Percentiles rank a stretch among this genome's conserved stretches.
These are phyloP conservation scores for Kalanchoe fedtschenkoi DNA, from an alignment of 164 flowering plant species.

Conservation along the genomic window DNA sequence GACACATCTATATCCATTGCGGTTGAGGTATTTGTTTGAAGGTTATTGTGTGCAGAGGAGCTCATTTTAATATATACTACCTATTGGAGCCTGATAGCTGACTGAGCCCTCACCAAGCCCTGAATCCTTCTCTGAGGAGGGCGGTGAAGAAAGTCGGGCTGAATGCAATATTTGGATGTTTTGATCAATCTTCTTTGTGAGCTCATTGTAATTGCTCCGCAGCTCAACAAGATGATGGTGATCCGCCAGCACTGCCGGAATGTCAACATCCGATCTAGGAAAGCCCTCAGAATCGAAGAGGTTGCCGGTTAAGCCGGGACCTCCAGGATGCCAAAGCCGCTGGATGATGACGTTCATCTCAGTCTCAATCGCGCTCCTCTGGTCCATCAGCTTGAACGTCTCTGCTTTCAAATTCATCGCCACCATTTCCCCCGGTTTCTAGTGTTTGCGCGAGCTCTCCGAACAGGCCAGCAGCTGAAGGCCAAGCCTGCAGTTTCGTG, in stretches of 20 bases:
- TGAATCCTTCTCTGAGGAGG: conserved; percentile 25
- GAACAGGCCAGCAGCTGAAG: background rate
- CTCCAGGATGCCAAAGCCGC: conserved; percentile 62
- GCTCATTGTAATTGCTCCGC: conserved; percentile 57
- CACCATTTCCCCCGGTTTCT: conserved; percentile 41
- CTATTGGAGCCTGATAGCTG: conserved; percentile 12
- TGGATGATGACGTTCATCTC: conserved; percentile 73
- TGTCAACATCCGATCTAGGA: conserved; percentile 78
- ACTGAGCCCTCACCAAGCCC: conserved; percentile 29
- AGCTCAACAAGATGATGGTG: conserved; percentile 64
- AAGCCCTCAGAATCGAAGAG: conserved; percentile 87
- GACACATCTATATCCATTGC: conserved; percentile 42
- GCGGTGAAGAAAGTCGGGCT: conserved; percentile 28
- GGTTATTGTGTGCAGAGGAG: conserved; percentile 15
- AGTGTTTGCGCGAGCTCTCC: conserved; percentile 7
- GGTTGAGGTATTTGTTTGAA: conserved; percentile 16
- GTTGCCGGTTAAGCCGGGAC: conserved; percentile 81
- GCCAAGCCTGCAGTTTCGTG: too few relatives aligned
- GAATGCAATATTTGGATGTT: conserved; percentile 72
- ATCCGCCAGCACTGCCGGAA: conserved; percentile 54
- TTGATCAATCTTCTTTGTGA: conserved; percentile 50
- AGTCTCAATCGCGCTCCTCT: conserved; percentile 42
- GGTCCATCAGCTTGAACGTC: conserved; percentile 55
- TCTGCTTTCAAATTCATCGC: conserved; percentile 69
- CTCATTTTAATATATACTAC: conserved; percentile 15